A percentile compares a stretch with the other conserved stretches of the same genome.
These are phyloP conservation scores for Cutaneotrichosporon cutaneum DNA, from an alignment of 1,284 basidiomycete species.

Conservation along the genomic window DNA sequence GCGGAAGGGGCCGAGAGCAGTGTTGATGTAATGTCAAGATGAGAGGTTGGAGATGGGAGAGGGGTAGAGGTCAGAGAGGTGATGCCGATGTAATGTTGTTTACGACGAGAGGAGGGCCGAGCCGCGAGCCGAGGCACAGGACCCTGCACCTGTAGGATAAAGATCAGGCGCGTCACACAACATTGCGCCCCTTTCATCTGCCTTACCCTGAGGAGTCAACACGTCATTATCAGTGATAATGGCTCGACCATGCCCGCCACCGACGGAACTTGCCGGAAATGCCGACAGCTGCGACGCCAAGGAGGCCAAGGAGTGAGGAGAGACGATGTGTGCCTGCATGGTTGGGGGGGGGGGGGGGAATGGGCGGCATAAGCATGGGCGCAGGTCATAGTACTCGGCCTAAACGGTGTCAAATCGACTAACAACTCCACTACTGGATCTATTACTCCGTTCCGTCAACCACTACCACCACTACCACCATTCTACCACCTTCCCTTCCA, in stretches of 20 bases:
- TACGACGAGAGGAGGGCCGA: neutral
- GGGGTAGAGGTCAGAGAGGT: neutral
- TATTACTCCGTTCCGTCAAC: neutral
- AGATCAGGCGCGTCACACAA: slow-evolving; percentile 5
- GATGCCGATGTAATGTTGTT: slow-evolving; percentile 10
- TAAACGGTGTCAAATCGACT: no score
- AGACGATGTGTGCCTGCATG: neutral
- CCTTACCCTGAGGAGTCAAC: slow-evolving; percentile 3
- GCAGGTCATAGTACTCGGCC: no score
- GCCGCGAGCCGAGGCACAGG: neutral
- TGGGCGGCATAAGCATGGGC: no score
- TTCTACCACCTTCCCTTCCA: neutral
- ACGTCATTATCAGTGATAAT: slow-evolving; percentile 15
- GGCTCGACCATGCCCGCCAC: neutral
- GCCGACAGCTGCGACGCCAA: neutral
- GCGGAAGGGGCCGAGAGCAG: neutral
- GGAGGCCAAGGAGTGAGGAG: neutral
- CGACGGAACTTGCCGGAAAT: neutral
- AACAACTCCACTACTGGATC: neutral
- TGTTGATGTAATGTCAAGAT: neutral
- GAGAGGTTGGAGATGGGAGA: neutral
- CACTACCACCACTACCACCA: slow-evolving; percentile 5
- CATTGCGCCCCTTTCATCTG: neutral
- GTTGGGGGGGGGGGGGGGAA: no score
- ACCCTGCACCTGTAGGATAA: neutral